Conservation (phyloP, 768 basidiomycete species). For the Tylopilus plumbeoviolaceoides region DNA sequence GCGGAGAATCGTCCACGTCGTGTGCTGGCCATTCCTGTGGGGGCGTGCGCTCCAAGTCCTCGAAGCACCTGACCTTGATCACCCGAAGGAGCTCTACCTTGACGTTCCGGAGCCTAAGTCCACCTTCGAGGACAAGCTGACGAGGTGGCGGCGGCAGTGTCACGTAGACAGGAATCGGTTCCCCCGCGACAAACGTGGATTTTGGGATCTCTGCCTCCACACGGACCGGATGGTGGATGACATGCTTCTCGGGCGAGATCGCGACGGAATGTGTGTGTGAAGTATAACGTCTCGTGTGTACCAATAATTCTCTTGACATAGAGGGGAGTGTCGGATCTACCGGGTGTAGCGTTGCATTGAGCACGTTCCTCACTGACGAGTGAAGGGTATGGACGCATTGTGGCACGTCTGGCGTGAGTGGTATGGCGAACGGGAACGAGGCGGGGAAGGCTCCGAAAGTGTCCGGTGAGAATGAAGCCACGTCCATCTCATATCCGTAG, state of each 20-base stretch:
- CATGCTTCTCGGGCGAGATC: slow-evolving; percentile 55
- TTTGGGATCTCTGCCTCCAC: slow-evolving; percentile 71
- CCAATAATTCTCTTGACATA: slow-evolving; percentile 53
- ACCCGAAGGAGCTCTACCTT: slow-evolving; percentile 72
- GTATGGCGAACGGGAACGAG: slow-evolving; percentile 77
- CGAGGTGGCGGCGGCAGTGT: slow-evolving; percentile 72
- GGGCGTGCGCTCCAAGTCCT: slow-evolving; percentile 32
- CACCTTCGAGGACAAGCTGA: slow-evolving; percentile 63
- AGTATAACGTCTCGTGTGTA: slow-evolving; percentile 73
- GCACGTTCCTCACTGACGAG: slow-evolving; percentile 66
- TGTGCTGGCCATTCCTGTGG: slow-evolving; percentile 14
- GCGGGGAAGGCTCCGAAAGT: slow-evolving; percentile 46
- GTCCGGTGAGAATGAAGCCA: slow-evolving; percentile 44
- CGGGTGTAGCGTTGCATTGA: slow-evolving; percentile 65
- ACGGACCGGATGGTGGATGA: slow-evolving; percentile 57
- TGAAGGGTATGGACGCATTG: slow-evolving; percentile 75
- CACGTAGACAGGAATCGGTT: slow-evolving; percentile 75
- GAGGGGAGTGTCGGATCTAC: slow-evolving; percentile 34
- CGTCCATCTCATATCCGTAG: slow-evolving; percentile 48
- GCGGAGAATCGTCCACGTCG: slow-evolving; percentile 11
- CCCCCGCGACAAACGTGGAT: slow-evolving; percentile 65
- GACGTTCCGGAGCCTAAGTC: slow-evolving; percentile 74
- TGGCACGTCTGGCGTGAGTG: slow-evolving; percentile 73
- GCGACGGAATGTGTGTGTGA: slow-evolving; percentile 56
- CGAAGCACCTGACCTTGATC: slow-evolving; percentile 52